A percentile compares a stretch with the other conserved stretches of the same genome.
phyloP scores from a whole-genome alignment of 805 yeast species.

The Grigorovia yakushimaensis region DNA sequence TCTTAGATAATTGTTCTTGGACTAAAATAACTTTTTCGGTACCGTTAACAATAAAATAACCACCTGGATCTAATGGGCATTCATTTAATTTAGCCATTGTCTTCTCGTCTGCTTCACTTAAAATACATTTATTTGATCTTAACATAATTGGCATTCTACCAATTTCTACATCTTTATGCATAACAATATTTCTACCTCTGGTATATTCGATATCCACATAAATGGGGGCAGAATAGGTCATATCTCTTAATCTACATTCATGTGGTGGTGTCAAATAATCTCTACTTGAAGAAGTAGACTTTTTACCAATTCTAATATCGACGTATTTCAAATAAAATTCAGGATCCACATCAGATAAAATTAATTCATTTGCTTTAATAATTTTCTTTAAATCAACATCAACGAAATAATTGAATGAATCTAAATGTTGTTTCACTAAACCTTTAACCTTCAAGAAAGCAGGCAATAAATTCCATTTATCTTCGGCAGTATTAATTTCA shows the following conservation, averaged over 20 bases:
- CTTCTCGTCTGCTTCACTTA: conserved; percentile 65
- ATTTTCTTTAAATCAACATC: conserved; percentile 89
- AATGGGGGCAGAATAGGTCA: conserved; percentile 91
- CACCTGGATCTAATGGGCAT: conserved; percentile 98
- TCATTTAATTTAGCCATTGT: conserved; percentile 86
- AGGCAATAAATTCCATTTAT: conserved; percentile 93
- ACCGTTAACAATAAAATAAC: conserved; percentile 94
- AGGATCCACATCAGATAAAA: conserved; percentile 92
- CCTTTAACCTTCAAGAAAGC: conserved; percentile 95
- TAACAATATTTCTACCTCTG: conserved; percentile 83
- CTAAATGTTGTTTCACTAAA: conserved; percentile 91
- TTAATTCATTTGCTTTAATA: conserved; percentile 79
- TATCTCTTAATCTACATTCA: conserved; percentile 87
- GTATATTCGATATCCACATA: conserved; percentile 96
- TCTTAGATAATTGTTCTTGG: conserved; percentile 93
- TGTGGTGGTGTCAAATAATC: conserved; percentile 79
- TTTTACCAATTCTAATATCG: conserved; percentile 86
- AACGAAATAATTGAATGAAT: conserved; percentile 94
- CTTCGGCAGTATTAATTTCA: conserved; percentile 82
- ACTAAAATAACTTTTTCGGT: conserved; percentile 95
- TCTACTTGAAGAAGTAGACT: conserved; percentile 41
- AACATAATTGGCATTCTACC: conserved; percentile 99
- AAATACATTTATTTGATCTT: conserved; percentile 82
- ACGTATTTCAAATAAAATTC: conserved; percentile 88
- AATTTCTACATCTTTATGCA: conserved; percentile 83